Evolutionary conservation across 2,329 filamentous ascomycete genomes (phyloP).

Genomic region (Paramyrothecium roridum): DNA sequence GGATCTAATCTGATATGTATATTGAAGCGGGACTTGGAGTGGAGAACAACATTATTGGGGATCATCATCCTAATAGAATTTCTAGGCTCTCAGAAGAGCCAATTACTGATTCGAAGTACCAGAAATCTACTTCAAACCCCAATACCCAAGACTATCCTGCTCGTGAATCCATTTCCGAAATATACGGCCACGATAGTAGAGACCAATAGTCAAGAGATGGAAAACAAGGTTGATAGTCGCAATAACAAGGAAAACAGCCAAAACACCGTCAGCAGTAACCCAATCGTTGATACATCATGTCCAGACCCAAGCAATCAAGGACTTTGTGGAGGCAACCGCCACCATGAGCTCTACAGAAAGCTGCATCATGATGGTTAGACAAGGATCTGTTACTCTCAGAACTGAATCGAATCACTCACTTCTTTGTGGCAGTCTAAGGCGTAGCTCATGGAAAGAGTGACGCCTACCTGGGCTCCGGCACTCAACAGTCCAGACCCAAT

Average conservation of each 20-base stretch:
- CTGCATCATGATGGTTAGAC: neutral
- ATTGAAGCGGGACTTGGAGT: no score
- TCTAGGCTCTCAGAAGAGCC: no score
- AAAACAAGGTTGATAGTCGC: no score
- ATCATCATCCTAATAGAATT: no score
- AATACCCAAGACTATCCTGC: no score
- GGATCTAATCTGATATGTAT: no score
- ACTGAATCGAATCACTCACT: neutral
- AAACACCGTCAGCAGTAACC: slow-evolving; percentile 3
- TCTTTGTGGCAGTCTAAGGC: slow-evolving; percentile 7
- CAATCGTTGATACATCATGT: slow-evolving; percentile 8
- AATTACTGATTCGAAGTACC: no score
- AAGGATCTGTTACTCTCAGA: no score
- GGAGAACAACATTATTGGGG: no score
- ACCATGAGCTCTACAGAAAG: slow-evolving; percentile 8
- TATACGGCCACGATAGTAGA: no score
- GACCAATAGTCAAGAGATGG: neutral
- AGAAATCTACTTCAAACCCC: no score
- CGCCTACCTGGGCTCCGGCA: slow-evolving; percentile 6
- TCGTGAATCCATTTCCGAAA: no score
- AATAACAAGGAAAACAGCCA: neutral
- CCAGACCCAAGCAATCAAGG: slow-evolving; percentile 5
- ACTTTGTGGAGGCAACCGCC: slow-evolving; percentile 5
- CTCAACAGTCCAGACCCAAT: slow-evolving; percentile 3
- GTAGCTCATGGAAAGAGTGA: slow-evolving; percentile 7